Evolutionary conservation across 768 basidiomycete species (phyloP), one percentile per base, ranked within the genome.

Genomic region (Phlebiopsis flavidoalba): DNA sequence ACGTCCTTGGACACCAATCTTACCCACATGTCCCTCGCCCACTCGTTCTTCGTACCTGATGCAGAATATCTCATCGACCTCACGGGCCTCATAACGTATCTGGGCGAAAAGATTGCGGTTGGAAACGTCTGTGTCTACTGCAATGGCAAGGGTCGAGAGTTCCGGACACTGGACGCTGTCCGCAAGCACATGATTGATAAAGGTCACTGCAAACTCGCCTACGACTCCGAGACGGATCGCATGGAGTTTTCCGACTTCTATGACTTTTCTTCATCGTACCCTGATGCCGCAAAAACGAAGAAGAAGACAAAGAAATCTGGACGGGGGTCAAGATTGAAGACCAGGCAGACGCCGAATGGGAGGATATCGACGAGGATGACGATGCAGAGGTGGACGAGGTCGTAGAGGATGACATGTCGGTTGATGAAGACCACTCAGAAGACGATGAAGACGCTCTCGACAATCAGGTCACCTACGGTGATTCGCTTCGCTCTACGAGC

Each of bases 31-130:
- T 85, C 89, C 45, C 70, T 73, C 53, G 72, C 73, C 0, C 97
- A 99, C 74, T 94, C 94, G 8, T 98, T 98, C 81, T 97, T 96
- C 79, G 80, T 99, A 63, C 97, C 97, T 49, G 95, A 98, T 67
- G 86, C 86, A 46, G 92, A 97, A 52, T 95, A 90, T 73, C 85
- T 98, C 66, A 77, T 88, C 67, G 93, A 98, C 74, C 73, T 90
- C 40, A 66, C 83, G 5, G 97, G 96, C 4, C 83, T 99, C 49
- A 75, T 98, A 61, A 73, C 77, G 7, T 93, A 95, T 73, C 83
- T 99, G 7, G 93, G 90, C 5, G 93, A 97, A 76, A 97, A 97
- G 75, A 85, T 98, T 52, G 88, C 91, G 0, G 84, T 96, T n/a
- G 91, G 88, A 14, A 95, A 97, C 75, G 79, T 93, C 7, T 99